Evolutionary conservation across 1,284 basidiomycete species (phyloP), one percentile per base, ranked within the genome.

Genomic region (Cryptococcus sp.): DNA sequence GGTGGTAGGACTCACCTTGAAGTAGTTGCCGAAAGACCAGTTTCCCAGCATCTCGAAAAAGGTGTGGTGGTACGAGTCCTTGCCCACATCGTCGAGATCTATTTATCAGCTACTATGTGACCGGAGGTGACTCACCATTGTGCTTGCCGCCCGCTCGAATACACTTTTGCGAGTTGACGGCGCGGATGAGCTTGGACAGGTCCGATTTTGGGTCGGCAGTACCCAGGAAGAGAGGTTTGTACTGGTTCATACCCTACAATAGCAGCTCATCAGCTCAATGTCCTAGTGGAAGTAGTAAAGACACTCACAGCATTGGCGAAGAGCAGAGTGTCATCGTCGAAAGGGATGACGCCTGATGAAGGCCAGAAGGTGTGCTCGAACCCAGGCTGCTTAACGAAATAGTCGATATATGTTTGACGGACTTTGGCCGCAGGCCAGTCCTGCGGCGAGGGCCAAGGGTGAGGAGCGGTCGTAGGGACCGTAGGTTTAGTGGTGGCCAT

Each of bases 31-130:
- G 70, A 99, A 99, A 11, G 93, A 97, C 95, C 95, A 99, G 80
- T 99, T 99, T 47, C 95, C 95, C 64, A 99, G 81, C 95, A 99
- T 99, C 81, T 99, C 95, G 75, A 99, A 99, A 82, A 99, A 99
- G 3, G 96, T 99, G 79, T 97, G 83, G 72, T 84, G 81, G 67
- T 81, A 81, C 25, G 79, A 79, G 66, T 99, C 95, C 80, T 95
- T 96, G 50, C 95, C 95, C 57, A 99, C 95, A 78, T 99, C 95
- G 76, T 99, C 96, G 55, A 99, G 84, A 80, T 99, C 92, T 94
- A 63, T 10, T n/a, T 8, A 22, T 45, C 42, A 45, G n/a, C 42
- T 22, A n/a, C 42, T 6, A 22, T 46, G 6, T 2, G 8, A 35
- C 10, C 13, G 31, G 13, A 53, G 51, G 22, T 7, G 47, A 66